Evolutionary conservation across 2,329 filamentous ascomycete species (phyloP), one percentile per base, ranked within the genome.

Genomic region (Colletotrichum salicis): DNA sequence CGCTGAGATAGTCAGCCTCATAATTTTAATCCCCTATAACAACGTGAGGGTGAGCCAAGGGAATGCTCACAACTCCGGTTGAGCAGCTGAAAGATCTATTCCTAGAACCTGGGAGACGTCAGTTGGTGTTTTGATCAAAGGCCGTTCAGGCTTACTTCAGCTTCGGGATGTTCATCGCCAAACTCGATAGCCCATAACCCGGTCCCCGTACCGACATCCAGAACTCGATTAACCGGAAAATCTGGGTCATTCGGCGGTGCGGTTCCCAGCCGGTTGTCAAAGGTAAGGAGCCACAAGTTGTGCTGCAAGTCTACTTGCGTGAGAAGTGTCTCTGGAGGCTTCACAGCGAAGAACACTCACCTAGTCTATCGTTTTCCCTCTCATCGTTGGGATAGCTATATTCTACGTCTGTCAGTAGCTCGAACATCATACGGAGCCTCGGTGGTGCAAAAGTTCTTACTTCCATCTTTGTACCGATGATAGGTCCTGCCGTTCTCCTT

Each of bases 21-120:
- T 8, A 15, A 4, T 19, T 7, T 12, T 2, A 56, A 12, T 5
- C 19, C 3, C 27, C 15, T 7, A 22, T 11, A 2, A 27, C 8
- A 19, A 12, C 8, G 4, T 29, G 27, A 29, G 27, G 27, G 5
- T 24, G 5, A 2, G 27, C 19, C 5, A 22, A 15, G 67, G 24
- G 24, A 92, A 85, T 72, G 90, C 84, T 74, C 54, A 77, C 77
- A 75, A 80, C 64, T 60, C 48, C 2, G 79, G 79, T 51, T 82
- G 80, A 24, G 81, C 79, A 0, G 79, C 79, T 2, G 75, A 76
- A 4, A 82, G 61, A 64, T 82, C 80, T 22, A 78, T 72, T 4
- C 77, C 77, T 7, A 74, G 61, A 8, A 76, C 74, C 65, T 71
- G n/a, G n/a, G n/a, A n/a, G n/a, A n/a, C n/a, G n/a, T 22, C 31